Conservation (phyloP, 192 early-diverging fungal species). For the Coemansia erecta region DNA sequence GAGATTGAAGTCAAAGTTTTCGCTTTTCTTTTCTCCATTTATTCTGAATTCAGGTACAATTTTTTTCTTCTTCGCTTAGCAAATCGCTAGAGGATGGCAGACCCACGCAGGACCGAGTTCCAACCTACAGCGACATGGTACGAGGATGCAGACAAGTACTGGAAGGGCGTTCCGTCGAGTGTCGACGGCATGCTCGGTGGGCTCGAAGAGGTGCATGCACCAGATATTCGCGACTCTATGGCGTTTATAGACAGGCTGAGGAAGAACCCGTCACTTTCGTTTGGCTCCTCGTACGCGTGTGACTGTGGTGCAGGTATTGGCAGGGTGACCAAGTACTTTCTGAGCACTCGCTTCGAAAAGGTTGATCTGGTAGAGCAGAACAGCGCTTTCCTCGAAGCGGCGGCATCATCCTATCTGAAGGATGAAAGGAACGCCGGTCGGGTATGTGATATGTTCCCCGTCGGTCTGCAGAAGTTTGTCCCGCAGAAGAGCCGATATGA, state of each 20-base stretch:
- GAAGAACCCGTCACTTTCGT: constrained; percentile 5
- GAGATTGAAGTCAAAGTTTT: neutral
- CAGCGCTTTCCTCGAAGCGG: constrained; percentile 72
- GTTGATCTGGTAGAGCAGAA: constrained; percentile 93
- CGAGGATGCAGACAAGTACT: constrained; percentile 60
- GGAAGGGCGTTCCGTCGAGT: constrained; percentile 39
- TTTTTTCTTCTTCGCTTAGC: constrained; percentile 4
- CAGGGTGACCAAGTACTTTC: constrained; percentile 82
- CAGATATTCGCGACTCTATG: constrained; percentile 69
- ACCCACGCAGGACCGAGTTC: constrained; percentile 18
- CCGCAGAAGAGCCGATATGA: constrained; percentile 74
- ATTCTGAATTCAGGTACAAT: neutral
- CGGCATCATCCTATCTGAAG: constrained; percentile 59
- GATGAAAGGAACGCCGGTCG: constrained; percentile 56
- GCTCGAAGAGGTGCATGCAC: constrained; percentile 66
- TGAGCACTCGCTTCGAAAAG: constrained; percentile 73
- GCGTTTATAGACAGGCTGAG: constrained; percentile 57
- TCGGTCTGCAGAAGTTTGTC: constrained; percentile 81
- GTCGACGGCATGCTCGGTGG: constrained; percentile 89
- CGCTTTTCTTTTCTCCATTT: neutral
- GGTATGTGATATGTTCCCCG: constrained; percentile 65
- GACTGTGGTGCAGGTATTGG: constrained; percentile 98
- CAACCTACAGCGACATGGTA: constrained; percentile 60
- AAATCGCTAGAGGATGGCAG: neutral
- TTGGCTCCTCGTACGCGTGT: constrained; percentile 42